Conservation (phyloP, 495 filamentous ascomycete genomes). For the Aspergillus baeticus region DNA sequence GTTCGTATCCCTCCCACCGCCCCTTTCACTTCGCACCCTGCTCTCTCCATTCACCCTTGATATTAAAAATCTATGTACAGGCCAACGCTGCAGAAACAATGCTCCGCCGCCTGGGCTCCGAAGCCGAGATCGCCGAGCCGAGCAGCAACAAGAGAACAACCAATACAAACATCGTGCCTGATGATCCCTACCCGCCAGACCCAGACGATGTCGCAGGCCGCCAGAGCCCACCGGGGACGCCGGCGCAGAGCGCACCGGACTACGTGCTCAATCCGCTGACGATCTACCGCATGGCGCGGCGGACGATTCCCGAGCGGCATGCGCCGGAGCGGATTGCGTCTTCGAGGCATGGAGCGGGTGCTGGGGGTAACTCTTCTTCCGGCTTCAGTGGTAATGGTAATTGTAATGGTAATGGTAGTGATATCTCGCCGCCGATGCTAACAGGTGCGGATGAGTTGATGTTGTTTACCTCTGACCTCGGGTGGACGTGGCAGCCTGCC, state of each 20-base stretch:
- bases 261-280: constrained; percentile 33
- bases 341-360: not conserved
- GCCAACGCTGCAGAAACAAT: constrained; percentile 29
- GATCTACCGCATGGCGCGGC: constrained; percentile 34
- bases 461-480: constrained; percentile 33
- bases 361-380: too few species aligned
- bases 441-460: constrained; percentile 23
- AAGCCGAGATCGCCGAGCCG: constrained; percentile 22
- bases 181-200: constrained; percentile 27
- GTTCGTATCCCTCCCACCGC: not conserved
- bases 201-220: constrained; percentile 15
- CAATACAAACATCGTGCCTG: constrained; percentile 29
- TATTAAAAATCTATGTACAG: not conserved
- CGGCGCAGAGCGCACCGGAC: constrained; percentile 30
- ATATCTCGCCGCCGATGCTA: constrained; percentile 20
- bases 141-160: too few species aligned
- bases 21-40: too few species aligned
- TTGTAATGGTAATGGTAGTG: too few species aligned
- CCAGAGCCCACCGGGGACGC: constrained; percentile 19
- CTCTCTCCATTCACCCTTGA: not conserved
- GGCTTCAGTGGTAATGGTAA: too few species aligned
- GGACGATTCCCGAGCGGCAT: constrained; percentile 31
- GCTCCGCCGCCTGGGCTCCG: constrained; percentile 29
- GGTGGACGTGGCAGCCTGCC: constrained; percentile 36
- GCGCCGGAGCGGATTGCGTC: constrained; percentile 23